phyloP scores from a whole-genome alignment of 345 rosid genomes.

The Eutrema yunnanense region DNA sequence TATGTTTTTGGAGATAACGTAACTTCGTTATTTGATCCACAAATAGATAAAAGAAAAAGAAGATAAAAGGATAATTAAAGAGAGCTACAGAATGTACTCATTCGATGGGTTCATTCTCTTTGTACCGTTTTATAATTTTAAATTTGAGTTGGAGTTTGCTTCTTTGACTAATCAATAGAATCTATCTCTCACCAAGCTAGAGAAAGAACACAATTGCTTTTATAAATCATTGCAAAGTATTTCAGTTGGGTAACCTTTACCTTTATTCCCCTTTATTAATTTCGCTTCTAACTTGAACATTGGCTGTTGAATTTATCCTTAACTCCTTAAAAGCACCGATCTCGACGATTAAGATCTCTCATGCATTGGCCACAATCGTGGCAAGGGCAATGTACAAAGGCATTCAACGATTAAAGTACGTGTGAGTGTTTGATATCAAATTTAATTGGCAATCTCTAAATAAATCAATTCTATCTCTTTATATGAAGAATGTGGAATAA shows the following conservation, averaged over 20 bases:
- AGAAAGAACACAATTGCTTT: slow-evolving; percentile 40
- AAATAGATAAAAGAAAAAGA: slow-evolving; percentile 1
- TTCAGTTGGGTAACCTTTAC: slow-evolving; percentile 37
- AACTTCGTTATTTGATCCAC: slow-evolving; percentile 4
- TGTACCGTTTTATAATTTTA: slow-evolving; percentile 1
- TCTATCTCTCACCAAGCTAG: slow-evolving; percentile 29
- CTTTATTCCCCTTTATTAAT: slow-evolving; percentile 14
- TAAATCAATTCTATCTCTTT: not conserved
- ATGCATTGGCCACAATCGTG: slow-evolving; percentile 9
- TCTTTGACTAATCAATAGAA: slow-evolving; percentile 15
- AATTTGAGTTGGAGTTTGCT: slow-evolving; percentile 21
- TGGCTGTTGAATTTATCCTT: not conserved
- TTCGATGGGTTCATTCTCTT: slow-evolving; percentile 25
- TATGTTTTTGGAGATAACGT: slow-evolving; percentile 1
- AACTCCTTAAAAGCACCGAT: slow-evolving; percentile 20
- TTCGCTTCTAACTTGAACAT: slow-evolving; percentile 8
- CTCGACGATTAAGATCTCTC: slow-evolving; percentile 10
- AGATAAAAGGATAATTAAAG: not conserved
- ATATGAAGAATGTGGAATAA: not conserved
- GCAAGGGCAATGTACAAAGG: not conserved
- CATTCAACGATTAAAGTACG: not conserved
- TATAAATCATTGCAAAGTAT: slow-evolving; percentile 54
- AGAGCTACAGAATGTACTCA: slow-evolving; percentile 17
- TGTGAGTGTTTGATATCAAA: not conserved
- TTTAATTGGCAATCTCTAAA: not conserved